Evolutionary conservation across 73 alveolate genomes (phyloP), one percentile per base, ranked within the genome.

Genomic region (Paramecium sexaurelia): DNA sequence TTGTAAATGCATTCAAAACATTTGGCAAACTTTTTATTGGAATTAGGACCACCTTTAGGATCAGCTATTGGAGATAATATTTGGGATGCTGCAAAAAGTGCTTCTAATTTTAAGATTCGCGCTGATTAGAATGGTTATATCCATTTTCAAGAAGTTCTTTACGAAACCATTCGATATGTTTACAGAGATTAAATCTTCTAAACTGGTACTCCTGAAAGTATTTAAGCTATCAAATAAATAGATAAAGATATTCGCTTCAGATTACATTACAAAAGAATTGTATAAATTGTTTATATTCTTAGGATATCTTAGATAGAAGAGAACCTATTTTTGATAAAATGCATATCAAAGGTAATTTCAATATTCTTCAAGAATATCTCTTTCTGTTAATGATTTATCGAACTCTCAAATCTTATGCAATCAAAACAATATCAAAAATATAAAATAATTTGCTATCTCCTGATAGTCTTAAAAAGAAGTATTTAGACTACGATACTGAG

Each of bases 1-100:
- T 10, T 19, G 8, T 0, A 78, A 22, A 78, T 78, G 90, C 73
- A 39, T 17, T 29, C 75, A 1, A 78, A 45, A 43, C 40, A 78
- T 41, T 22, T 78, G 15, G 90, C 90, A 19, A 32, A 78, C 32
- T 78, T 78, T 26, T 61, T 78, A 20, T 13, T 78, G 2, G 90
- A 78, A 43, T 43, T 78, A 43, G 90, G 90, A 9, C 75, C 68
- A 17, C 90, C 90, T 15, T 24, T 78, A 39, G 90, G 90, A 5
- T 19, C 75, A 29, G 19, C 32, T 11, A 37, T 24, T n/a, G 90
- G 90, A 41, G 90, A 78, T 33, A 78, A 78, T 26, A 78, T 78
- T n/a, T 78, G 90, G 90, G 90, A 78, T 78, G 90, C 90, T 11
- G 90, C 90, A 2, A 22, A 78, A 24, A 45, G 73, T 78, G 90